Evolutionary conservation across 768 basidiomycete species (phyloP).

Genomic region (Boletellus emodensis): DNA sequence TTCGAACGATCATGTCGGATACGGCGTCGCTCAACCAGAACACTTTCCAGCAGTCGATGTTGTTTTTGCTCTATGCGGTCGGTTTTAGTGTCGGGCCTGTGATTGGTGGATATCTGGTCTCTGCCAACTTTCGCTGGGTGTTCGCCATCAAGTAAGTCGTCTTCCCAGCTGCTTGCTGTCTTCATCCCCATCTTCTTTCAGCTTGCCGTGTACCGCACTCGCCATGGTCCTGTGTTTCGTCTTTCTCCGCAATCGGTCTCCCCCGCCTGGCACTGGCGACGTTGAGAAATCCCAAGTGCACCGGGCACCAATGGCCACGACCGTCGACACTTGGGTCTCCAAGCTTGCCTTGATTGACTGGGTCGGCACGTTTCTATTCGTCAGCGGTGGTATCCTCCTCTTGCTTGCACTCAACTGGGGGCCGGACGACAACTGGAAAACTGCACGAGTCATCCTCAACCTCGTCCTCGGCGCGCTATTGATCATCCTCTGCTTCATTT

Average conservation of each 20-base stretch:
- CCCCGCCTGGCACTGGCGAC: constrained; percentile 17
- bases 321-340: constrained; percentile 20
- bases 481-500: constrained; percentile 37
- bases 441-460: constrained; percentile 42
- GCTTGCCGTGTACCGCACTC: constrained; percentile 37
- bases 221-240: constrained; percentile 39
- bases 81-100: constrained; percentile 44
- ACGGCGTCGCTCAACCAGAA: constrained; percentile 39
- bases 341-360: constrained; percentile 41
- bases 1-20: constrained; percentile 44
- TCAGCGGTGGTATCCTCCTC: constrained; percentile 41
- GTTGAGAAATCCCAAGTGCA: constrained; percentile 8
- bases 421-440: constrained; percentile 39
- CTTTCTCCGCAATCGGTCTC: constrained; percentile 34
- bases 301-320: not conserved
- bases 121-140: constrained; percentile 47
- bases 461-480: constrained; percentile 44
- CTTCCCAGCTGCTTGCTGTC: not conserved
- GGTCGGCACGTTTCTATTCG: constrained; percentile 43
- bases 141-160: constrained; percentile 49
- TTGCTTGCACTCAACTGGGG: constrained; percentile 52
- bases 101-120: constrained; percentile 38
- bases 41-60: constrained; percentile 38
- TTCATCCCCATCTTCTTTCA: constrained; percentile 11
- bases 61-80: constrained; percentile 42